Evolutionary conservation across 148 eudicot species (phyloP), one percentile per base, ranked within the genome.

Genomic region (Rheum nobile): DNA sequence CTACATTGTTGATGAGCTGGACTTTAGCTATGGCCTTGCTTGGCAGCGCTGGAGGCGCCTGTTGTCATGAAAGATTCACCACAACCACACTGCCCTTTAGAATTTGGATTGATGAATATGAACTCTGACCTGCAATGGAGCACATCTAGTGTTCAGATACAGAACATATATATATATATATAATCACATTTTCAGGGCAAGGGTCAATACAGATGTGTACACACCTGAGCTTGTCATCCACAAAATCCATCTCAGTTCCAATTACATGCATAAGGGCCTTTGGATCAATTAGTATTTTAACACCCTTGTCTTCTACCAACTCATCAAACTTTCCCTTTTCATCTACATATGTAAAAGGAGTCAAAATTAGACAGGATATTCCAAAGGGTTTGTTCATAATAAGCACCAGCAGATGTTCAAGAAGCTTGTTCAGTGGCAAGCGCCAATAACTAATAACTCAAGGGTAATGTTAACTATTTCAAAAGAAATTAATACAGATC

Each of bases 201-300:
- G 48, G 9, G 37, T 9, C 12, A 9, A n/a, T 71, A 29, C 13
- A 70, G 14, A 72, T 67, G 21, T 37, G 16, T 37, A 81, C 84
- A 28, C 21, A 94, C 98, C 98, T 88, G 78, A 94, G 90, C 76
- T 91, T 94, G 80, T 91, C 98, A 71, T 94, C 98, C 6, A 94
- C 85, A 76, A 94, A 94, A 80, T 94, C 97, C 98, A 94, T 94
- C 80, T 90, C 83, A 38, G 98, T 94, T 71, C 97, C 97, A 39
- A 94, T 88, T 14, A 94, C 98, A 85, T 94, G 98, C 98, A 94
- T 94, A 47, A 91, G 86, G 38, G 98, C 98, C 80, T 94, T 94
- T 19, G 98, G 98, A 71, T 94, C 98, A 77, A 94, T 87, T 48
- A 94, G 80, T 77, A 94, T 88, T 89, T 91, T 94, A 71, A 94